Evolutionary conservation across 2,329 filamentous ascomycete genomes (phyloP), one percentile per base, ranked within the genome.

Genomic region (Xylariaceae sp.): DNA sequence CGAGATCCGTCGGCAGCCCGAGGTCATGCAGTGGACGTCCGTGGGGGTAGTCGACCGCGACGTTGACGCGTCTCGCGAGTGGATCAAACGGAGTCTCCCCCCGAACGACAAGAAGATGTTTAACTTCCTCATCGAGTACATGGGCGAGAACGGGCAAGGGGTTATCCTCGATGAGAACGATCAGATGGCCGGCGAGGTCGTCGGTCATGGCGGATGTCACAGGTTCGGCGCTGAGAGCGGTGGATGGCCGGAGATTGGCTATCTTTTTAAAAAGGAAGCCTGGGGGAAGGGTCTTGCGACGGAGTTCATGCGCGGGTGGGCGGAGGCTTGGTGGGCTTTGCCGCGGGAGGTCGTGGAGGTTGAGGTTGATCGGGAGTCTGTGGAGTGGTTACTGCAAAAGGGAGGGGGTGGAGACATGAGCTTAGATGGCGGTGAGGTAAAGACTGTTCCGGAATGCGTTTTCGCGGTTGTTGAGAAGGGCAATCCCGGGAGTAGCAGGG

Each of bases 11-110:
- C 69, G 67, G 12, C 70, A 82, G 58, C 71, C 73, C 4, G 79
- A 82, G 53, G 77, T 83, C 37, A 86, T 87, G 83, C 62, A 63
- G 44, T 82, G 75, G 70, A 82, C 81, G 42, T 43, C 50, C 3
- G 52, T 58, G 52, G 73, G 71, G 46, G 45, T 54, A 7, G 53
- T 66, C 7, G 75, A 83, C 63, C 49, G 56, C 42, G 65, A 73
- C 54, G 39, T 70, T 2, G 69, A 66, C 2, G 67, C 71, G 45
- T 76, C 77, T 8, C 63, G 62, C 47, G 54, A 48, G 20, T 69
- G 58, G 40, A 56, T 80, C 38, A 59, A 60, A 4, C 53, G 51
- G 10, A 71, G 67, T 23, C 59, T 80, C n/a, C 66, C 76, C 1
- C 75, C 74, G 5, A 64, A 72, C 41, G 76, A 83, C 54, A 53